Base-by-base conservation (phyloP, 371 early-diverging fungal genomes). In the Mucor lusitanicus region DNA sequence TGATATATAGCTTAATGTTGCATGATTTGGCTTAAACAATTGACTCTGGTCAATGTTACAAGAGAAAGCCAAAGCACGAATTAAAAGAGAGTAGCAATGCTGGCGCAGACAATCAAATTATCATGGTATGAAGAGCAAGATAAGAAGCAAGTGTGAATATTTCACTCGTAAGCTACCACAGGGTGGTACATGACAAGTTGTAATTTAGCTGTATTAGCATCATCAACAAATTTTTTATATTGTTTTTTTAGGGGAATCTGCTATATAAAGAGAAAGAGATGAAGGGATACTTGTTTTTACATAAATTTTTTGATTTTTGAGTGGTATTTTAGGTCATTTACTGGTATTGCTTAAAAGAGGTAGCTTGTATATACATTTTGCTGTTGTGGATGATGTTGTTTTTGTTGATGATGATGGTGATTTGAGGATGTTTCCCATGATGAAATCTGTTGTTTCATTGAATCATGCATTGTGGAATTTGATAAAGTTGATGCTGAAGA, bases 351-450 rank as follows among this genome's bases (percentile, higher is more conserved):
- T 33, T 33, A 23, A 48, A 59, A 65, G 13, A 65, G 58, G 27
- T 25, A 37, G 58, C 46, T 59, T 35, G 65, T 58, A 65, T 65
- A 65, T 65, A 65, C 65, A 65, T 65, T 65, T 65, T 65, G 65
- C 11, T 65, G 37, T 39, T 19, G 54, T 8, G 30, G 55, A 27
- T 25, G 27, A 27, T 21, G 21, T 17, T 55, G 9, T 35, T 21
- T 7, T 17, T 55, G 9, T 35, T 35, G 37, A 23, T 19, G 25
- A 50, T 50, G 50, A 23, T 55, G 56, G 32, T 32, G 8, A 23
- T 23, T 33, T 21, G 59, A 8, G 42, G 25, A 59, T 25, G 39
- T 27, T 27, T 59, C 40, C 56, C 56, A 56, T 56, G 56, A 33
- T 32, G 27, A 53, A 46, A 46, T 3, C 6, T 53, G 53, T 53